phyloP scores from a whole-genome alignment of 768 basidiomycete genomes.

The Hypholoma sublateritium region DNA sequence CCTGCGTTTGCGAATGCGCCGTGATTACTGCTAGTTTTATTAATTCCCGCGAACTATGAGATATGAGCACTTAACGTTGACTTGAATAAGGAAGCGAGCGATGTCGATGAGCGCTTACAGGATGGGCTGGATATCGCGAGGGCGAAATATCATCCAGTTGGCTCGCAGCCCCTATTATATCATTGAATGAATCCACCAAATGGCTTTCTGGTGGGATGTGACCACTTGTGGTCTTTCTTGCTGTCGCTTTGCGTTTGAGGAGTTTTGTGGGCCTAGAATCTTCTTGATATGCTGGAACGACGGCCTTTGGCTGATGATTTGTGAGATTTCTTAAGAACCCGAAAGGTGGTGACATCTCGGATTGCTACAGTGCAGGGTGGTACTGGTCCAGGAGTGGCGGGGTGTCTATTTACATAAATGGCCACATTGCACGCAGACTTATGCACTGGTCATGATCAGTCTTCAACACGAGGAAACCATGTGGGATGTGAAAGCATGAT shows the following conservation, averaged over 20 bases:
- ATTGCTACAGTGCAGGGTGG: not conserved
- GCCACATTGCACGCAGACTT: not conserved
- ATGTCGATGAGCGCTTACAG: not conserved
- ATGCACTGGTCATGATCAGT: not conserved
- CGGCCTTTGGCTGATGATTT: conserved; percentile 6
- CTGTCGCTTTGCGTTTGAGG: conserved; percentile 7
- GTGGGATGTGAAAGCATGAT: conserved; percentile 3
- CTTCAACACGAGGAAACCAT: conserved; percentile 22
- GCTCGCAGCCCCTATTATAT: not conserved
- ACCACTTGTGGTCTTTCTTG: not conserved
- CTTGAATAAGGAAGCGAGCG: not conserved
- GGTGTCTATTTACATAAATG: not conserved
- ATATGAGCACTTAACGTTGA: not conserved
- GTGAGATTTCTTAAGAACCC: conserved; percentile 24
- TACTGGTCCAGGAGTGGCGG: not conserved
- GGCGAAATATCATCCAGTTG: conserved; percentile 6
- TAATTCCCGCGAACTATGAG: not conserved
- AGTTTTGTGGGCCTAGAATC: conserved; percentile 7
- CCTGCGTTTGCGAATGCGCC: not conserved
- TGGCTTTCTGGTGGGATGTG: not conserved
- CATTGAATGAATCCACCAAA: conserved; percentile 2
- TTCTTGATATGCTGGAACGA: not conserved
- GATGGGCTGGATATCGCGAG: conserved; percentile 2
- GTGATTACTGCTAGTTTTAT: not conserved
- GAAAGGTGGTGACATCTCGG: conserved; percentile 22